Percentiles rank a stretch among this genome's conserved stretches.
These are phyloP conservation scores for Paulownia fortunei DNA, from an alignment of 257 asterid species.

Conservation along the genomic window DNA sequence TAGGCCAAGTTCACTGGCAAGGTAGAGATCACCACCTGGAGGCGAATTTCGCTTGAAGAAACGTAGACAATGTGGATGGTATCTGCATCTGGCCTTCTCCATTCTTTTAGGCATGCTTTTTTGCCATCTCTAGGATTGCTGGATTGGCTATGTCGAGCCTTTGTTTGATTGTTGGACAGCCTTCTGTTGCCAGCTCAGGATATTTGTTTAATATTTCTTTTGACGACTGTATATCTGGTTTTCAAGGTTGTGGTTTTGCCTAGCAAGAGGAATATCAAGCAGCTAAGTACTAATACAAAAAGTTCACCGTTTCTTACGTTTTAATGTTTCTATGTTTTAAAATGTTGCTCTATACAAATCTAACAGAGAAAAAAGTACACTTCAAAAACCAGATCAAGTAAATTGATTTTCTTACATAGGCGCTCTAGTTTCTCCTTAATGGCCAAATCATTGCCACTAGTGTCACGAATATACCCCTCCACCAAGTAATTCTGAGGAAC, in stretches of 20 bases:
- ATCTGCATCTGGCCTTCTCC: constrained; percentile 71
- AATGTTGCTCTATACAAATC: no score
- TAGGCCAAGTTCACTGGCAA: constrained; percentile 72
- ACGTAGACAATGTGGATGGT: constrained; percentile 89
- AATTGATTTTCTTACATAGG: constrained; percentile 57
- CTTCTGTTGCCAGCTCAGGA: constrained; percentile 88
- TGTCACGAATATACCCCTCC: constrained; percentile 88
- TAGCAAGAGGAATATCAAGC: constrained; percentile 16
- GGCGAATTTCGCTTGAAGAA: constrained; percentile 85
- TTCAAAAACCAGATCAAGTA: not conserved
- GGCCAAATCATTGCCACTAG: constrained; percentile 65
- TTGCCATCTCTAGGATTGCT: constrained; percentile 81
- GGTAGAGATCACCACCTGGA: constrained; percentile 98
- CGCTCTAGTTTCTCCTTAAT: constrained; percentile 87
- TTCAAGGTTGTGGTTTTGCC: constrained; percentile 96
- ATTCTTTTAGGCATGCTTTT: constrained; percentile 62
- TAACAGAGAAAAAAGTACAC: not conserved
- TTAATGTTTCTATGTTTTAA: no score
- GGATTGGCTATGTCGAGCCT: constrained; percentile 83
- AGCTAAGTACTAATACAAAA: no score
- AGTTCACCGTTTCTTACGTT: no score
- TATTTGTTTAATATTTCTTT: constrained; percentile 71
- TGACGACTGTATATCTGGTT: constrained; percentile 87
- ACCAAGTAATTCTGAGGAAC: constrained; percentile 87
- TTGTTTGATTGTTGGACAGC: constrained; percentile 82